A percentile compares a stretch with the other conserved stretches of the same genome.
Evolutionary conservation across 257 asterid genomes (phyloP).

Genomic region (Paulownia fortunei): DNA sequence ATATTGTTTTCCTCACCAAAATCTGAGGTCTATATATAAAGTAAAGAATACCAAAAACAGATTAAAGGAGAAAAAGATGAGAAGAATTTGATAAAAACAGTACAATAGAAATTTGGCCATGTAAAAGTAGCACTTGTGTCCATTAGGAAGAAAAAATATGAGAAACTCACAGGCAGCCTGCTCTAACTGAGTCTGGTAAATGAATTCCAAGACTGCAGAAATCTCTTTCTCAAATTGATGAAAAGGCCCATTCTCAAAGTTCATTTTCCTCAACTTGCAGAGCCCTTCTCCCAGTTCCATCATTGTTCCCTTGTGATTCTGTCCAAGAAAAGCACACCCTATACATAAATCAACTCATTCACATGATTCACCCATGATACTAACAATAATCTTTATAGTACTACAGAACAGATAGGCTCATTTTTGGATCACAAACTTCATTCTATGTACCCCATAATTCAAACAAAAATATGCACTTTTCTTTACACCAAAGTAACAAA

Average conservation of each 20-base stretch:
- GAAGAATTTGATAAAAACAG: background rate
- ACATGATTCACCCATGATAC: background rate
- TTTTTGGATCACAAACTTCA: background rate
- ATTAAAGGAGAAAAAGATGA: background rate
- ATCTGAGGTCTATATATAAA: too few relatives aligned
- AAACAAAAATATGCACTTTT: background rate
- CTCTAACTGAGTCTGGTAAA: slow-evolving; percentile 78
- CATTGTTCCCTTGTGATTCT: slow-evolving; percentile 96
- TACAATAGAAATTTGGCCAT: too few relatives aligned
- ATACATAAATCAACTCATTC: background rate
- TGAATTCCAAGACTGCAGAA: slow-evolving; percentile 74
- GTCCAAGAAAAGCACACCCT: slow-evolving; percentile 4
- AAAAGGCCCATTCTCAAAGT: slow-evolving; percentile 78
- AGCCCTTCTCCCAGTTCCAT: slow-evolving; percentile 94
- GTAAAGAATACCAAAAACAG: background rate
- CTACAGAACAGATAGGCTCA: too few relatives aligned
- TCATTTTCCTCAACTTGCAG: slow-evolving; percentile 81
- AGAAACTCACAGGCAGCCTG: slow-evolving; percentile 78
- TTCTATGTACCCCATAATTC: background rate
- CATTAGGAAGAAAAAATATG: background rate
- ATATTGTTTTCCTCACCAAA: too few relatives aligned
- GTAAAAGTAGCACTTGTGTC: too few relatives aligned
- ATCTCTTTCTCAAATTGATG: slow-evolving; percentile 69
- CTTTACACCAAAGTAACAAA: background rate
- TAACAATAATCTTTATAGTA: too few relatives aligned